Evolutionary conservation across 805 yeast species (phyloP).

Genomic region (Torulaspora indica): DNA sequence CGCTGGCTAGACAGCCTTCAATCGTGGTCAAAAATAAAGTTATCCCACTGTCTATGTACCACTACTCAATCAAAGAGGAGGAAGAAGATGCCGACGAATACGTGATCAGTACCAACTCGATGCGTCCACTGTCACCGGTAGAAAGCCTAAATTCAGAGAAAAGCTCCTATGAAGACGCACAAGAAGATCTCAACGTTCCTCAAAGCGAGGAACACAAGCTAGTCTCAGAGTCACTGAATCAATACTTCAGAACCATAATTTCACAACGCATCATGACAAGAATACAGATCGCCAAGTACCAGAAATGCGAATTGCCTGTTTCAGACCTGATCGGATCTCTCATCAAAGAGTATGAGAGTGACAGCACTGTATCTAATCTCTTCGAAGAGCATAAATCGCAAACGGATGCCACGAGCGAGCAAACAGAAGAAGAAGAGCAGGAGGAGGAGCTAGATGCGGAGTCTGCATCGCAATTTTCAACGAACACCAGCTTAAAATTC

Average conservation of each 20-base stretch:
- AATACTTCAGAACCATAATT: slow-evolving; percentile 27
- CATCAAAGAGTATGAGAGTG: slow-evolving; percentile 14
- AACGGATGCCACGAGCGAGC: slow-evolving; percentile 9
- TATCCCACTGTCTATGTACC: slow-evolving; percentile 32
- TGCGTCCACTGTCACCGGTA: slow-evolving; percentile 12
- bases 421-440: slow-evolving; percentile 7
- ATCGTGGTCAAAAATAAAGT: slow-evolving; percentile 36
- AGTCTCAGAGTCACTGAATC: slow-evolving; percentile 16
- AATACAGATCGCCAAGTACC: slow-evolving; percentile 27
- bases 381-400: slow-evolving; percentile 2
- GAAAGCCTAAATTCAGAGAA: slow-evolving; percentile 9
- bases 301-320: slow-evolving; percentile 15
- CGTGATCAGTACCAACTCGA: slow-evolving; percentile 13
- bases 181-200: slow-evolving; percentile 3
- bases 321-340: slow-evolving; percentile 16
- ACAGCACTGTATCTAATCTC: slow-evolving; percentile 9
- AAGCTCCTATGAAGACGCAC: slow-evolving; percentile 9
- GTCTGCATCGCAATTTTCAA: neutral
- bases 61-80: slow-evolving; percentile 29
- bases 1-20: slow-evolving; percentile 34
- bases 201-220: slow-evolving; percentile 1
- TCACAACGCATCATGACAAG: slow-evolving; percentile 28
- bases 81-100: slow-evolving; percentile 20
- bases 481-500: slow-evolving; percentile 6
- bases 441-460: neutral